Evolutionary conservation across 1,284 basidiomycete species (phyloP), one percentile per base, ranked within the genome.

Genomic region (Ustilago crameri): DNA sequence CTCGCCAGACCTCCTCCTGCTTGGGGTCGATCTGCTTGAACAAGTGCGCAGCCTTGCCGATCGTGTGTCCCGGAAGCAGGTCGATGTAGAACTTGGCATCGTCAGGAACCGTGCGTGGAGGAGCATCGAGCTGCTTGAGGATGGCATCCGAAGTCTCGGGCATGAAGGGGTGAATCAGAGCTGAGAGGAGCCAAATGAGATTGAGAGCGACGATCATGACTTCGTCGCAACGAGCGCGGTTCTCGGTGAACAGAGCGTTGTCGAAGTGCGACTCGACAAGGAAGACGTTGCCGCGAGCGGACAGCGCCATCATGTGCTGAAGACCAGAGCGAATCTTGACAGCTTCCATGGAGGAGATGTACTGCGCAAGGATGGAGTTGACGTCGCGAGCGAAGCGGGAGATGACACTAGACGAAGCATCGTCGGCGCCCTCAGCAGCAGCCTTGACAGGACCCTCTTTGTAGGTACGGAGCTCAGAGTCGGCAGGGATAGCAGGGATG

Each of bases 11-110:
- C 35, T 92, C 90, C 40, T 90, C 91, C 89, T 92, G 91, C 84
- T 90, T 91, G 75, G 93, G 92, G 62, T 97, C 93, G 74, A 98
- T 97, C 81, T 89, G 90, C 86, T 92, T 93, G 87, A 98, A 98
- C 73, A 98, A 85, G 84, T 97, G 91, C 50, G 89, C 91, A 8
- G 95, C 93, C 74, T 88, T 90, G 56, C 93, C 92, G 65, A 98
- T 90, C 53, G 85, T 87, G 85, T 98, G 95, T 0, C 93, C 93
- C 0, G 90, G 88, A 32, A 96, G 87, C 58, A 98, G 90, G 82
- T 98, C 95, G 71, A 90, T 89, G 12, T 88, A 90, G 55, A 81
- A 79, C 49, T 62, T 60, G 37, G 26, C 63, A 26, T 74, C 75
- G 22, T 77, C 73, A 9, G 80, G 80, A 1, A 96, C 88, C 10